These are phyloP conservation scores for Diaporthe citriasiana DNA, from an alignment of 2,329 filamentous ascomycete genomes.

Conservation along the genomic window DNA sequence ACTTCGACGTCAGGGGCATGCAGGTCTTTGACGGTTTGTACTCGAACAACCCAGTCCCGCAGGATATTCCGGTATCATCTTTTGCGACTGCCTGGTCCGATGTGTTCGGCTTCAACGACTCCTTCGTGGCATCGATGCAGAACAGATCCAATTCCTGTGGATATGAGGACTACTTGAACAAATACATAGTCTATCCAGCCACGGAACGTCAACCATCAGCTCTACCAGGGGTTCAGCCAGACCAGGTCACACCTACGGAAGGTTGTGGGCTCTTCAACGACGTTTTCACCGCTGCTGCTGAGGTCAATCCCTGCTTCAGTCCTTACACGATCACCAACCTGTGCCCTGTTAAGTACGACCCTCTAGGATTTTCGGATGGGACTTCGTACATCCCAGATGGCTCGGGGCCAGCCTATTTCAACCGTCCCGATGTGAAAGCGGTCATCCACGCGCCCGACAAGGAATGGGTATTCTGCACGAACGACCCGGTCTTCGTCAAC, in stretches of 20 bases:
- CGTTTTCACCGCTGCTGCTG: constrained; percentile 64
- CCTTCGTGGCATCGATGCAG: constrained; percentile 64
- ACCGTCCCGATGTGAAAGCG: constrained; percentile 76
- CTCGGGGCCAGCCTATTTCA: constrained; percentile 71
- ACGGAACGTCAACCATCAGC: constrained; percentile 66
- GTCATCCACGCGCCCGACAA: constrained; percentile 80
- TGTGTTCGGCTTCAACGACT: constrained; percentile 73
- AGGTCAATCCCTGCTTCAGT: constrained; percentile 81
- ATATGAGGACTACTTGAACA: constrained; percentile 69
- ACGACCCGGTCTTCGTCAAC: constrained; percentile 54
- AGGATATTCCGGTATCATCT: constrained; percentile 63
- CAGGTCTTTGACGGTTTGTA: constrained; percentile 79
- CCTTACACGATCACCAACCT: constrained; percentile 74
- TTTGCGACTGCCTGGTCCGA: constrained; percentile 71
- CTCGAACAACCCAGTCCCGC: constrained; percentile 60
- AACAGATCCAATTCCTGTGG: constrained; percentile 68
- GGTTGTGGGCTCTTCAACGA: constrained; percentile 69
- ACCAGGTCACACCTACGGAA: constrained; percentile 51
- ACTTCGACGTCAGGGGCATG: constrained; percentile 76
- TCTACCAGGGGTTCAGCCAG: constrained; percentile 58
- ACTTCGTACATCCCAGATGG: constrained; percentile 72
- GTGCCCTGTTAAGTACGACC: constrained; percentile 74
- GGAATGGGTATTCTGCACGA: constrained; percentile 52
- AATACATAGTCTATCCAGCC: constrained; percentile 76
- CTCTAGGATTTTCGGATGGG: constrained; percentile 73